Percentiles rank a stretch among this genome's conserved stretches.
Evolutionary conservation across 2,329 filamentous ascomycete genomes (phyloP).

Genomic region (Curvularia hawaiiensis): DNA sequence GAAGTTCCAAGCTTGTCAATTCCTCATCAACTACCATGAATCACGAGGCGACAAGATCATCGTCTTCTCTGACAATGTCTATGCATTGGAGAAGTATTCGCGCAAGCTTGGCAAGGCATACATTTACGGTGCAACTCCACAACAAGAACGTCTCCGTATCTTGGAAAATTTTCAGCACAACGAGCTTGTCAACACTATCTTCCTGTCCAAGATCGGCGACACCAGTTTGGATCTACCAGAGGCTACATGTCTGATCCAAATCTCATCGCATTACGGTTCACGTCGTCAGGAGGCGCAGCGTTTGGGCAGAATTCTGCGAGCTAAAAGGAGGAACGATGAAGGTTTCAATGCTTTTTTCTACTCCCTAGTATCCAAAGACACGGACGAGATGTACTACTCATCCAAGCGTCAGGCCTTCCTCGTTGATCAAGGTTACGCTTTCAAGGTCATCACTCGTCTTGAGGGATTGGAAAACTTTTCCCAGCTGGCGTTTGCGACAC

Average conservation of each 20-base stretch:
- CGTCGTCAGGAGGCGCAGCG: conserved; percentile 95
- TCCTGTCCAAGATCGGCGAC: conserved; percentile 96
- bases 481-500: conserved; percentile 77
- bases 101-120: conserved; percentile 82
- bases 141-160: conserved; percentile 83
- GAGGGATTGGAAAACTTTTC: conserved; percentile 87
- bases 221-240: conserved; percentile 97
- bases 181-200: conserved; percentile 85
- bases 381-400: conserved; percentile 96
- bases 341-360: conserved; percentile 99
- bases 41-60: conserved; percentile 95
- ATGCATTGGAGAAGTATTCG: conserved; percentile 85
- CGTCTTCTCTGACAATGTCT: conserved; percentile 97
- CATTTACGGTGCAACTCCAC: conserved; percentile 87
- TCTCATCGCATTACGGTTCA: conserved; percentile 96
- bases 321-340: conserved; percentile 94
- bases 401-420: conserved; percentile 96
- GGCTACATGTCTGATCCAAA: conserved; percentile 95
- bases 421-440: conserved; percentile 97
- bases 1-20: conserved; percentile 97
- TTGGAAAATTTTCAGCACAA: conserved; percentile 96
- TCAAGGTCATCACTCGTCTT: conserved; percentile 97
- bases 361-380: conserved; percentile 95
- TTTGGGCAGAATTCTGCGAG: conserved; percentile 88
- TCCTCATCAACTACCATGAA: conserved; percentile 98